Percentiles rank a stretch among this genome's conserved stretches.
These are phyloP conservation scores for Xylariaceae sp. DNA, from an alignment of 2,329 filamentous ascomycete genomes.

Conservation along the genomic window DNA sequence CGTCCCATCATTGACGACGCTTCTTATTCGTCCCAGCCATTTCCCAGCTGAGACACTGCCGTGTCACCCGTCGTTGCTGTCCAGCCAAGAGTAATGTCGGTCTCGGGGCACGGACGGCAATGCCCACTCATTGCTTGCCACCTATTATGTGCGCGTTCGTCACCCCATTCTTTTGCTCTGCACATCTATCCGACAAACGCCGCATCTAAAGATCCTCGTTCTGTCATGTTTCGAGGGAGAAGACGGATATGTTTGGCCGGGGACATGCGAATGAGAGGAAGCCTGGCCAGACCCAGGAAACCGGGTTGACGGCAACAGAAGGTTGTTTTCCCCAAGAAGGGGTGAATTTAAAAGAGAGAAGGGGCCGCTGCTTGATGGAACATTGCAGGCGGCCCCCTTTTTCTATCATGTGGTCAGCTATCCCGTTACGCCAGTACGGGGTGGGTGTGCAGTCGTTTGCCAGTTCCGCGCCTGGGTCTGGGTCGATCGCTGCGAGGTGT, in stretches of 20 bases:
- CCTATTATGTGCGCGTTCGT: too few species aligned
- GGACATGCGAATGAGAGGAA: background rate
- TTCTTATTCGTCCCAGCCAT: background rate
- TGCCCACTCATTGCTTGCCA: background rate
- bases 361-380: background rate
- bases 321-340: background rate
- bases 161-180: too few species aligned
- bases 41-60: background rate
- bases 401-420: background rate
- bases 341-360: background rate
- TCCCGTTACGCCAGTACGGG: conserved; percentile 5
- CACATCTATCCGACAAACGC: too few species aligned
- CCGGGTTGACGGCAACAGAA: background rate
- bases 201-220: too few species aligned
- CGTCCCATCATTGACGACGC: background rate
- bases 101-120: background rate
- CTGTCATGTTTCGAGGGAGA: background rate
- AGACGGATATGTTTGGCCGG: background rate
- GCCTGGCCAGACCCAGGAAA: background rate
- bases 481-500: conserved; percentile 12
- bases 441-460: conserved; percentile 11
- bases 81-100: background rate
- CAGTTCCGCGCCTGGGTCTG: too few species aligned
- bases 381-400: background rate
- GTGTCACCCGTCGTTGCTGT: background rate